Base-by-base conservation (phyloP, 352 stramenopile genomes). In the Pythium utonaiense region DNA sequence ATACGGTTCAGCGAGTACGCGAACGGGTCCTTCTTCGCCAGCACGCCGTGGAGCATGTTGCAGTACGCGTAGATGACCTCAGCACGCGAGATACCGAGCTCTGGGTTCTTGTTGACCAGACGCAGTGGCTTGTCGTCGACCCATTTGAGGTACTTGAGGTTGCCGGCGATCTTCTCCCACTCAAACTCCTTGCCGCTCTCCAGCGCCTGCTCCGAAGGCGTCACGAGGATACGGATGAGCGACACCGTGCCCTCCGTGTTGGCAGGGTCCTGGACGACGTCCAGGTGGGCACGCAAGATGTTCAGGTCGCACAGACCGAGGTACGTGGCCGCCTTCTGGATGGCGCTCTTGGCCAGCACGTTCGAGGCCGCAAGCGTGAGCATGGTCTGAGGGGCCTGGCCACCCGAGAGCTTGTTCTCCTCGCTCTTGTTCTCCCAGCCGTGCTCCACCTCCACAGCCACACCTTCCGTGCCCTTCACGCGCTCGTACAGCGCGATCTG, bases 51-150 rank as follows among this genome's bases (percentile, higher is more conserved):
- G 54, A 98, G 76, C 72, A 98, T 95, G 64, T 96, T 95, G 47
- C 81, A 91, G 76, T 98, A 97, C 16, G 90, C 92, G 52, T 96
- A 97, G 67, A 99, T 98, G 64, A 98, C 88, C 67, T 99, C 96
- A 24, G 91, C 88, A 28, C 91, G 87, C 33, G 79, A 87, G 41
- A 98, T 77, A 25, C 95, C 93, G 40, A 99, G 64, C 27, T 96
- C 85, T 57, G 96, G 92, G 70, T 92, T 70, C 65, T 93, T 82
- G 58, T 90, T 75, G 50, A 83, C 86, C 17, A 96, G 67, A 40
- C 78, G 72, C 53, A 95, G 59, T 17, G 83, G 80, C n/a, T 85
- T 83, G 66, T 93, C 80, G 55, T 95, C 86, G 27, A 93, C 62
- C 81, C 82, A 93, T 71, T 93, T 94, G 62, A 93, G 73, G 66